A percentile compares a stretch with the other conserved stretches of the same genome.
Evolutionary conservation across 257 asterid species (phyloP).

Genomic region (Solanum etuberosum): DNA sequence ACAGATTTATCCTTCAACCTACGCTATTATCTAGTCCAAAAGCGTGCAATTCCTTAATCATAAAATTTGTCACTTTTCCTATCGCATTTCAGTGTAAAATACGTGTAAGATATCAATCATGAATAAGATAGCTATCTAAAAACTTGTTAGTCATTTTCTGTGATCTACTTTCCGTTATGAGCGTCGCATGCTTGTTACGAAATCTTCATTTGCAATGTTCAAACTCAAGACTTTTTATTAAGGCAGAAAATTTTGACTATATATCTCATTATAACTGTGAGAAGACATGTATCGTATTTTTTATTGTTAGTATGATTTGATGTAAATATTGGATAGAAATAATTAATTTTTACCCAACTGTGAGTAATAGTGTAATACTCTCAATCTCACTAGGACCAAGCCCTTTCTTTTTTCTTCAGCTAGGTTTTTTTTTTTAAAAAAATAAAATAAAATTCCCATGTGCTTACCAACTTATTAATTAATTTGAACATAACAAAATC

Average conservation of each 20-base stretch:
- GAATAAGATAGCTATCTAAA: too few species aligned
- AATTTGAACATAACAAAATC: background rate
- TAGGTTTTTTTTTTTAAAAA: too few species aligned
- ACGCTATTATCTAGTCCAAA: background rate
- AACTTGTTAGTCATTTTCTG: background rate
- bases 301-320: background rate
- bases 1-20: background rate
- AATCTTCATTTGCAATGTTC: too few species aligned
- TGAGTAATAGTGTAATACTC: background rate
- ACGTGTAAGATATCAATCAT: background rate
- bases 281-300: rapidly evolving
- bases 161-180: too few species aligned
- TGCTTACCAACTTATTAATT: background rate
- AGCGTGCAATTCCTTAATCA: background rate
- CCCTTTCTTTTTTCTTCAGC: background rate
- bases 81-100: background rate
- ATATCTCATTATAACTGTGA: too few species aligned
- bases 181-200: too few species aligned
- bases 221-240: too few species aligned
- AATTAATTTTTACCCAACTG: background rate
- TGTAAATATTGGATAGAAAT: background rate
- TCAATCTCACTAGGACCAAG: background rate
- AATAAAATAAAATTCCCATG: background rate
- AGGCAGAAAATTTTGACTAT: rapidly evolving
- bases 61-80: background rate